A percentile compares a stretch with the other conserved stretches of the same genome.
phyloP scores from a whole-genome alignment of 805 yeast genomes.

The Candida anglica region DNA sequence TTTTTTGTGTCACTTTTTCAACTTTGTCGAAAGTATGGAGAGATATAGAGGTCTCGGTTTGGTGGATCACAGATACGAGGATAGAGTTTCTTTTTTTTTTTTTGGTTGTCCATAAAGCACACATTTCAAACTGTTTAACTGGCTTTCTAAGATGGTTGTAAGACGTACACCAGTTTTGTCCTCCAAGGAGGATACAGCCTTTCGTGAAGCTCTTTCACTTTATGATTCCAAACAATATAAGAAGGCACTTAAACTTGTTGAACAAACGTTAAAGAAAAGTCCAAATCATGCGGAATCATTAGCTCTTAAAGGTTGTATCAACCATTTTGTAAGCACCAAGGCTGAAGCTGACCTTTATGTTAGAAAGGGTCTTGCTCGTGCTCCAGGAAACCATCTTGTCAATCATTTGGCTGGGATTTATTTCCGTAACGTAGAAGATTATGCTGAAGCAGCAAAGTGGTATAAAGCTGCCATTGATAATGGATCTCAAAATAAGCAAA shows the following conservation, averaged over 20 bases:
- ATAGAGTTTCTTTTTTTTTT: no score
- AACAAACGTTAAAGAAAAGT: slow-evolving; percentile 70
- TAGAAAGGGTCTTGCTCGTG: slow-evolving; percentile 56
- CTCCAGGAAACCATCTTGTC: slow-evolving; percentile 61
- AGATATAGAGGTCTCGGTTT: no score
- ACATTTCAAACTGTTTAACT: no score
- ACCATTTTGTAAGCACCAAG: slow-evolving; percentile 53
- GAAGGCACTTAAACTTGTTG: slow-evolving; percentile 75
- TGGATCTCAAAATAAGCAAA: slow-evolving; percentile 74
- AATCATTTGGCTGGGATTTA: slow-evolving; percentile 85
- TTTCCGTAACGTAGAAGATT: slow-evolving; percentile 65
- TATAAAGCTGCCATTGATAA: slow-evolving; percentile 69
- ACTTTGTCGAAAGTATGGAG: no score
- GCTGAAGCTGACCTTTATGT: slow-evolving; percentile 64
- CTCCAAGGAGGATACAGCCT: slow-evolving; percentile 67
- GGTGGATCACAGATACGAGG: no score
- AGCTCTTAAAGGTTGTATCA: slow-evolving; percentile 77
- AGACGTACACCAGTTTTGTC: slow-evolving; percentile 30
- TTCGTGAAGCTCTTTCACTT: slow-evolving; percentile 75
- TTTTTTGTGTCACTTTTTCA: no score
- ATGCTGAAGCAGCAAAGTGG: slow-evolving; percentile 74
- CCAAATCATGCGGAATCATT: slow-evolving; percentile 74
- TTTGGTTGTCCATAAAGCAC: not conserved
- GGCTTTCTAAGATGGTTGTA: slow-evolving; percentile 12
- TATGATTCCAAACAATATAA: slow-evolving; percentile 87